These are phyloP conservation scores for Metschnikowia cubensis DNA, from an alignment of 805 yeast genomes.

Conservation along the genomic window DNA sequence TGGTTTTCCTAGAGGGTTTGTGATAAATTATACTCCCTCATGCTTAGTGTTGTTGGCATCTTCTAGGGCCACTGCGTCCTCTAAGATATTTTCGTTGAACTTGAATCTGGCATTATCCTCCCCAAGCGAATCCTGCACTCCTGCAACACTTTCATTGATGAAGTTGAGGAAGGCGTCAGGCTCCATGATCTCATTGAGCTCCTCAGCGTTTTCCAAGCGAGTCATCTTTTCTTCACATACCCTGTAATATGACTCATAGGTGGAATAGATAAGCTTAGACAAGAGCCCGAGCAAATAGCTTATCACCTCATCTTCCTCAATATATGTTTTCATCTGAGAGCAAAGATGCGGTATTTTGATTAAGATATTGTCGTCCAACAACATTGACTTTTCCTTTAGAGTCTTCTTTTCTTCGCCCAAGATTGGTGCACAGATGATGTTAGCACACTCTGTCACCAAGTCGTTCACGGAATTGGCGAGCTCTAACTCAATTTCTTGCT, in stretches of 20 bases:
- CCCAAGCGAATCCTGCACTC: slow-evolving; percentile 21
- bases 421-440: slow-evolving; percentile 46
- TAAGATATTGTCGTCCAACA: slow-evolving; percentile 48
- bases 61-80: slow-evolving; percentile 17
- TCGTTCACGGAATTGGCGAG: slow-evolving; percentile 66
- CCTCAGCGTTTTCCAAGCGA: slow-evolving; percentile 21
- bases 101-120: slow-evolving; percentile 8
- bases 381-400: slow-evolving; percentile 27
- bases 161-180: slow-evolving; percentile 55
- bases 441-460: slow-evolving; percentile 51
- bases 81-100: slow-evolving; percentile 27
- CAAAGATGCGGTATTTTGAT: slow-evolving; percentile 55
- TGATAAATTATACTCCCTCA: not conserved
- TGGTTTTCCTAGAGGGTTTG: not conserved
- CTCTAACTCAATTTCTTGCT: slow-evolving; percentile 65
- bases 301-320: slow-evolving; percentile 49
- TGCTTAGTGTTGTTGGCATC: not conserved
- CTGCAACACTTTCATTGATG: slow-evolving; percentile 36
- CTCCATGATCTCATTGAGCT: slow-evolving; percentile 53
- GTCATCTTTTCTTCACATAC: slow-evolving; percentile 24
- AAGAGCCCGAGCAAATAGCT: slow-evolving; percentile 29
- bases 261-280: slow-evolving; percentile 48
- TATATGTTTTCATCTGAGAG: slow-evolving; percentile 48
- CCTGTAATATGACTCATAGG: slow-evolving; percentile 53
- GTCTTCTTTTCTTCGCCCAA: slow-evolving; percentile 15